Evolutionary conservation across 257 asterid species (phyloP).

Genomic region (Ocimum tenuiflorum): DNA sequence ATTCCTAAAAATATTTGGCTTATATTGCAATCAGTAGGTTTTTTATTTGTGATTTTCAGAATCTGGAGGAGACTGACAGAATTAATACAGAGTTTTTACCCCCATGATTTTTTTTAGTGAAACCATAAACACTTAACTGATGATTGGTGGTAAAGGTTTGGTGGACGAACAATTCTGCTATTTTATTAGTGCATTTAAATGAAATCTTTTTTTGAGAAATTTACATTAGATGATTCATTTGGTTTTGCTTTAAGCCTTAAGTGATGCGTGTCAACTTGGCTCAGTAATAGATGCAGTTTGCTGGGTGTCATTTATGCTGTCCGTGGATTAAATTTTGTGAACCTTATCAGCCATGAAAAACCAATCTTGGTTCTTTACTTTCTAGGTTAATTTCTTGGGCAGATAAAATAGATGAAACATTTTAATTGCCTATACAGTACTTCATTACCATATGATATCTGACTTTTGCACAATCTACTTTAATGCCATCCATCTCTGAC

Average conservation of each 20-base stretch:
- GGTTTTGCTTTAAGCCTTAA: neutral
- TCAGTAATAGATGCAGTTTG: neutral
- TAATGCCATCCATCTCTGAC: conserved; percentile 13
- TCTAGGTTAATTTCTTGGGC: conserved; percentile 1
- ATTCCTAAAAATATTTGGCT: neutral
- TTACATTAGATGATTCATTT: neutral
- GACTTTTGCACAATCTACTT: neutral
- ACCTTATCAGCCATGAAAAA: neutral
- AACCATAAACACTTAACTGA: too few species aligned
- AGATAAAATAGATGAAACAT: neutral
- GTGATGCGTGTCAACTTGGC: neutral
- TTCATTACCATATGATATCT: neutral
- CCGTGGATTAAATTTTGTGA: neutral
- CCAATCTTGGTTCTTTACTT: neutral
- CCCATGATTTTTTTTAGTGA: too few species aligned
- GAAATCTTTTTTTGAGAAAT: neutral
- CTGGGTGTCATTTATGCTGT: neutral
- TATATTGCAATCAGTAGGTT: neutral
- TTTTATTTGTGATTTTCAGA: neutral
- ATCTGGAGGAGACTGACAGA: neutral
- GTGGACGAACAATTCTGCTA: too few species aligned
- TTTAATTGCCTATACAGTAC: neutral
- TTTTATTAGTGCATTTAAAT: neutral
- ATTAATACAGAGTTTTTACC: too few species aligned
- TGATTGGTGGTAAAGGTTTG: too few species aligned